Conservation (phyloP, 495 filamentous ascomycete genomes). For the Hypoxylon fragiforme region DNA sequence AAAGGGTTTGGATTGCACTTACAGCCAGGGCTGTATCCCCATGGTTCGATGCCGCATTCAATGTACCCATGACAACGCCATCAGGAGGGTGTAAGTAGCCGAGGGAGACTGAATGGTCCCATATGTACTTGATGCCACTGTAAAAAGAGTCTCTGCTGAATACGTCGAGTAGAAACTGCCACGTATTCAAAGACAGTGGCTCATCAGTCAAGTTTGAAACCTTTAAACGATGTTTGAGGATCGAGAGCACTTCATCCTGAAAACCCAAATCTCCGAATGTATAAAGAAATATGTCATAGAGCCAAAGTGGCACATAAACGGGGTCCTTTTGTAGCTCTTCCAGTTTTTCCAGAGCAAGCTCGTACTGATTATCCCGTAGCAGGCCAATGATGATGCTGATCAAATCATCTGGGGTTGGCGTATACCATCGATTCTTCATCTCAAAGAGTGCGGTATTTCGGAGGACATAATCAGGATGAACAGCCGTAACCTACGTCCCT, state of each 20-base stretch:
- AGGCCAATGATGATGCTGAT: slow-evolving; percentile 72
- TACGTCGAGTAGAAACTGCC: slow-evolving; percentile 70
- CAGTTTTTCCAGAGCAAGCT: slow-evolving; percentile 76
- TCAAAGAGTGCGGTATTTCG: slow-evolving; percentile 69
- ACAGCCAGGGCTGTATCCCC: slow-evolving; percentile 70
- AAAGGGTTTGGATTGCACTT: slow-evolving; percentile 61
- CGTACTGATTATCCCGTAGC: slow-evolving; percentile 77
- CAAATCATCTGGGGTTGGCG: slow-evolving; percentile 63
- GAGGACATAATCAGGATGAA: slow-evolving; percentile 83
- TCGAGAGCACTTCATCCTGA: slow-evolving; percentile 69
- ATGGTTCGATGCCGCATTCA: slow-evolving; percentile 67
- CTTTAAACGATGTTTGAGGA: slow-evolving; percentile 60
- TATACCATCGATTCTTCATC: slow-evolving; percentile 72
- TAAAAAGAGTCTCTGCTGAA: slow-evolving; percentile 56
- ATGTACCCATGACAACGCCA: slow-evolving; percentile 64
- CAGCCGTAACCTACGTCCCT: slow-evolving; percentile 64
- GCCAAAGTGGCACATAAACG: slow-evolving; percentile 64
- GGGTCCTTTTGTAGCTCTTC: slow-evolving; percentile 64
- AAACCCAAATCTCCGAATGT: slow-evolving; percentile 70
- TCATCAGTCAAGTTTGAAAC: slow-evolving; percentile 49
- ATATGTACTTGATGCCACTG: slow-evolving; percentile 55
- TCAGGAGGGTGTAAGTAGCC: slow-evolving; percentile 66
- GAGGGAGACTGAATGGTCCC: slow-evolving; percentile 64
- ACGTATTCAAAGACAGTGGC: slow-evolving; percentile 50
- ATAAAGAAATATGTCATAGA: slow-evolving; percentile 74